A percentile compares a stretch with the other conserved stretches of the same genome.
phyloP scores from a whole-genome alignment of 768 basidiomycete genomes.

The Arthromyces matolae region DNA sequence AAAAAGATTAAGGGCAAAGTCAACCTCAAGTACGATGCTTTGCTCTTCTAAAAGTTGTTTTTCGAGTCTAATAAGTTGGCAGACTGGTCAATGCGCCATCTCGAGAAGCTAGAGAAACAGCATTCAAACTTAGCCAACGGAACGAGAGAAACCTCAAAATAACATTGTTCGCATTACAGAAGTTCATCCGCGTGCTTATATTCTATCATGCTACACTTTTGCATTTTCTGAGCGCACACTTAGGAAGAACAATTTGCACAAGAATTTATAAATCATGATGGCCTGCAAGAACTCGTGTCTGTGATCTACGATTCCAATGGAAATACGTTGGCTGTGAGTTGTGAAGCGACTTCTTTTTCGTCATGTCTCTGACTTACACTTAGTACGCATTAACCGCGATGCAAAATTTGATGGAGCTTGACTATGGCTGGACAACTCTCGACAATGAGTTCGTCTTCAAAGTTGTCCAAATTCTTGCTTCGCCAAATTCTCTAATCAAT shows the following conservation, averaged over 20 bases:
- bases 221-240: not conserved
- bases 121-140: constrained; percentile 59
- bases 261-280: constrained; percentile 72
- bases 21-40: constrained; percentile 59
- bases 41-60: not conserved
- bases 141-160: constrained; percentile 62
- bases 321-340: constrained; percentile 78
- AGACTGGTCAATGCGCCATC: constrained; percentile 80
- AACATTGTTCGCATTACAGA: constrained; percentile 76
- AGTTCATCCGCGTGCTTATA: constrained; percentile 62
- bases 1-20: constrained; percentile 77
- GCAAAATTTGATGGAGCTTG: constrained; percentile 85
- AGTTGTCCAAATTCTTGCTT: constrained; percentile 76
- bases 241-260: constrained; percentile 83
- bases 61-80: not conserved
- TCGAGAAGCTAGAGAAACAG: constrained; percentile 75
- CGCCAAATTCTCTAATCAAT: constrained; percentile 75
- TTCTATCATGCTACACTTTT: not conserved
- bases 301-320: constrained; percentile 67
- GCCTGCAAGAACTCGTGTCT: constrained; percentile 65
- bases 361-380: constrained; percentile 1
- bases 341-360: constrained; percentile 1
- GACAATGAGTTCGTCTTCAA: constrained; percentile 69
- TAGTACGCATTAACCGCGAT: constrained; percentile 84
- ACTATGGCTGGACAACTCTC: constrained; percentile 78